phyloP scores from a whole-genome alignment of 805 yeast species.

The Kuraishia ogatae region DNA sequence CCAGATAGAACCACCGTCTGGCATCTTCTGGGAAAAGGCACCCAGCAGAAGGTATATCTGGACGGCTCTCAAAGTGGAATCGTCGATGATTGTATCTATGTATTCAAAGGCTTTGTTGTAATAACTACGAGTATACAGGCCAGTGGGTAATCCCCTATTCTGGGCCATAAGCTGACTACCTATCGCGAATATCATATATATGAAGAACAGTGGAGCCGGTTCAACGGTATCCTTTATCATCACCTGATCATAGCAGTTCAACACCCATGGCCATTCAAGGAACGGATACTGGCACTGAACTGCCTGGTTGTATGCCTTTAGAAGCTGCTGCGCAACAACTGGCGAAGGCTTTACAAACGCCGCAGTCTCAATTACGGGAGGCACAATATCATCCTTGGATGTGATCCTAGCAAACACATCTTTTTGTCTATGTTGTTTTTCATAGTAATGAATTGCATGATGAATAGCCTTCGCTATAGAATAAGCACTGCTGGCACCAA shows the following conservation, averaged over 20 bases:
- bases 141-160: constrained; percentile 4
- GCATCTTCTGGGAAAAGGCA: constrained; percentile 25
- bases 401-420: neutral
- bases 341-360: neutral
- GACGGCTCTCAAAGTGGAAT: constrained; percentile 17
- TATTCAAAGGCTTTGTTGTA: constrained; percentile 22
- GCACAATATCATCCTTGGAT: neutral
- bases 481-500: constrained; percentile 23
- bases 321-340: neutral
- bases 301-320: constrained; percentile 16
- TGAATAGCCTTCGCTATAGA: constrained; percentile 15
- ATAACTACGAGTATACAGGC: constrained; percentile 17
- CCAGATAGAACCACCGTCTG: constrained; percentile 25
- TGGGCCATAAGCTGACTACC: constrained; percentile 16
- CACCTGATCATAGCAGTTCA: constrained; percentile 12
- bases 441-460: neutral
- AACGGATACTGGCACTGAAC: constrained; percentile 28
- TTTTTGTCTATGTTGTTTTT: neutral
- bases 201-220: constrained; percentile 15
- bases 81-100: constrained; percentile 14
- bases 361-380: neutral
- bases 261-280: constrained; percentile 19
- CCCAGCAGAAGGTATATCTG: constrained; percentile 23
- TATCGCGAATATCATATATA: constrained; percentile 23
- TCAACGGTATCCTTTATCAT: constrained; percentile 10